Evolutionary conservation across 2,329 filamentous ascomycete genomes (phyloP).

Genomic region (Pseudocercospora macadamiae): DNA sequence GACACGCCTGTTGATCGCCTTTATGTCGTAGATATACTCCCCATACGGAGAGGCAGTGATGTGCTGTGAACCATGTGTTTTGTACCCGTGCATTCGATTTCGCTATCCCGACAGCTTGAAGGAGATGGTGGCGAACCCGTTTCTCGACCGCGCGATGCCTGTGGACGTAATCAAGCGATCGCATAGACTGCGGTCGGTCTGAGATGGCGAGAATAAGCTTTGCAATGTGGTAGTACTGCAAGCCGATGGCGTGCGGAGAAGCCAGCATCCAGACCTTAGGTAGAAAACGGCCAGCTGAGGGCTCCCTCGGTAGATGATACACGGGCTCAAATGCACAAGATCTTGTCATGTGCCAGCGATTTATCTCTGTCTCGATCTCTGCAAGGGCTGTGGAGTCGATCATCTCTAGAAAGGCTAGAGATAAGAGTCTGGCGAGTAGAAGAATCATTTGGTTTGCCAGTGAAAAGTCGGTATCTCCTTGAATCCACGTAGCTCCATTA

Average conservation of each 20-base stretch:
- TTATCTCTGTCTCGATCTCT: neutral
- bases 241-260: neutral
- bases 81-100: neutral
- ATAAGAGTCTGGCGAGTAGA: neutral
- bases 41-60: neutral
- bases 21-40: neutral
- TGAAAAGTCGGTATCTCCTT: slow-evolving; percentile 16
- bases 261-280: neutral
- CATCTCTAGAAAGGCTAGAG: neutral
- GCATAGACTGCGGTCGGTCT: neutral
- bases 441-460: slow-evolving; percentile 26
- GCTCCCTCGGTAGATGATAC: neutral
- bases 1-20: neutral
- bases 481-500: slow-evolving; percentile 13
- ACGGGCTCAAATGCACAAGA: neutral
- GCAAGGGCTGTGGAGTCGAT: neutral
- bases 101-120: too few species aligned
- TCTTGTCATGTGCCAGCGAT: neutral
- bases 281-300: neutral
- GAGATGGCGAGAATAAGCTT: too few species aligned
- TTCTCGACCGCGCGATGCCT: neutral
- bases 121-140: too few species aligned
- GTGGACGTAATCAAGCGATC: neutral
- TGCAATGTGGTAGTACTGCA: neutral
- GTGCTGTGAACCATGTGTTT: neutral